A percentile compares a stretch with the other conserved stretches of the same genome.
Conservation (phyloP, 352 stramenopile species). For the Pythium guiyangense region DNA sequence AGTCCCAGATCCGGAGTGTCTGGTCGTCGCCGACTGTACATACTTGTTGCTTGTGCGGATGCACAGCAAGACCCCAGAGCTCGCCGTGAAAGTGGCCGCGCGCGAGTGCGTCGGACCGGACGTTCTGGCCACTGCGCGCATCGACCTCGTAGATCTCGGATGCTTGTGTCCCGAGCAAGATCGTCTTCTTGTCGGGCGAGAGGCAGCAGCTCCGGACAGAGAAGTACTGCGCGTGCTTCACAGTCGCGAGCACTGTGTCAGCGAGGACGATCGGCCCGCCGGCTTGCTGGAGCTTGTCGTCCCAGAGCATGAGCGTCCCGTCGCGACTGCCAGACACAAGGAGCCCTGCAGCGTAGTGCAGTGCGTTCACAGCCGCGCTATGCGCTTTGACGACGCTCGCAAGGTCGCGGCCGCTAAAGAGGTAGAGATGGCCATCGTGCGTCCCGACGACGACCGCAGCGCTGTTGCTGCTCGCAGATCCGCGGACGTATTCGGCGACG, state of each 20-base stretch:
- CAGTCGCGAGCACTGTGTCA: slow-evolving; percentile 22
- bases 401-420: slow-evolving; percentile 51
- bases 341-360: slow-evolving; percentile 36
- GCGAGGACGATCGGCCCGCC: slow-evolving; percentile 35
- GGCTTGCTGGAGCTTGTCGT: slow-evolving; percentile 55
- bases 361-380: slow-evolving; percentile 37
- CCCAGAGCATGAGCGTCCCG: slow-evolving; percentile 54
- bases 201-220: slow-evolving; percentile 58
- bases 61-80: slow-evolving; percentile 70
- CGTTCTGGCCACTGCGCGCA: slow-evolving; percentile 35
- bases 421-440: slow-evolving; percentile 60
- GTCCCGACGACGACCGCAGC: slow-evolving; percentile 50
- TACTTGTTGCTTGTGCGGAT: slow-evolving; percentile 62
- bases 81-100: slow-evolving; percentile 76
- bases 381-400: slow-evolving; percentile 41
- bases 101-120: slow-evolving; percentile 40
- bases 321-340: slow-evolving; percentile 67
- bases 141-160: slow-evolving; percentile 91
- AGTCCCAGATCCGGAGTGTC: slow-evolving; percentile 81
- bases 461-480: slow-evolving; percentile 1
- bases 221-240: slow-evolving; percentile 16
- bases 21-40: slow-evolving; percentile 82
- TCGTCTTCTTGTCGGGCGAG: slow-evolving; percentile 48
- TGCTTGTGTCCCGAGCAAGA: slow-evolving; percentile 84
- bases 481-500: slow-evolving; percentile 42